Conservation (phyloP, 768 basidiomycete genomes). For the Tricholoma terreum region DNA sequence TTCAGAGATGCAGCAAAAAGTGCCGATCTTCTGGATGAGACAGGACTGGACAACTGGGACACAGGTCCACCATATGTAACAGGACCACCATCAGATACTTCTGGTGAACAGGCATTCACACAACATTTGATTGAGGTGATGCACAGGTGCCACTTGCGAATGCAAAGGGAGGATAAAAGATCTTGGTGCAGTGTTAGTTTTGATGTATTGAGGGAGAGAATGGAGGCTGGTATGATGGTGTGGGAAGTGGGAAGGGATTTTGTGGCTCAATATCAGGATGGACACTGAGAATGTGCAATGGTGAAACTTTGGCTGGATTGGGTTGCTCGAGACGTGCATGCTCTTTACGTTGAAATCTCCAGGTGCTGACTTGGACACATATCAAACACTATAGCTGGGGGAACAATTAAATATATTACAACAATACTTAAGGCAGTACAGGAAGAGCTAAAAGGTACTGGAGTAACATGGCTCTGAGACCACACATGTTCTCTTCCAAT, state of each 20-base stretch:
- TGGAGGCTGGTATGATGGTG: background rate
- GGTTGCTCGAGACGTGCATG: background rate
- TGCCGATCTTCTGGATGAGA: too few species aligned
- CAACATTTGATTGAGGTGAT: background rate
- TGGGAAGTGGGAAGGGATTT: background rate
- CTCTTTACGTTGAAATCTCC: background rate
- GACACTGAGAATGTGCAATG: conserved; percentile 1
- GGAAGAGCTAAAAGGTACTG: too few species aligned
- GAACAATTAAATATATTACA: background rate
- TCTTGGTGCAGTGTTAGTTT: background rate
- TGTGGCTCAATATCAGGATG: background rate
- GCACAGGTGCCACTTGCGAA: background rate
- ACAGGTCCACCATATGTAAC: background rate
- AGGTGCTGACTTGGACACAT: too few species aligned
- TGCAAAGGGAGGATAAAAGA: background rate
- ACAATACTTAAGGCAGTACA: background rate
- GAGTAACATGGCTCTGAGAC: too few species aligned
- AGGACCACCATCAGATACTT: background rate
- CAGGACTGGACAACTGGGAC: too few species aligned
- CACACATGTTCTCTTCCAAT: conserved; percentile 15
- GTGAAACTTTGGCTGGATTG: background rate
- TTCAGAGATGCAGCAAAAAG: too few species aligned
- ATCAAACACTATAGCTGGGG: too few species aligned
- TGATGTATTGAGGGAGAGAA: background rate
- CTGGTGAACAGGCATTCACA: background rate